Evolutionary conservation across 148 eudicot species (phyloP).

Genomic region (Dysphania ambrosioides): DNA sequence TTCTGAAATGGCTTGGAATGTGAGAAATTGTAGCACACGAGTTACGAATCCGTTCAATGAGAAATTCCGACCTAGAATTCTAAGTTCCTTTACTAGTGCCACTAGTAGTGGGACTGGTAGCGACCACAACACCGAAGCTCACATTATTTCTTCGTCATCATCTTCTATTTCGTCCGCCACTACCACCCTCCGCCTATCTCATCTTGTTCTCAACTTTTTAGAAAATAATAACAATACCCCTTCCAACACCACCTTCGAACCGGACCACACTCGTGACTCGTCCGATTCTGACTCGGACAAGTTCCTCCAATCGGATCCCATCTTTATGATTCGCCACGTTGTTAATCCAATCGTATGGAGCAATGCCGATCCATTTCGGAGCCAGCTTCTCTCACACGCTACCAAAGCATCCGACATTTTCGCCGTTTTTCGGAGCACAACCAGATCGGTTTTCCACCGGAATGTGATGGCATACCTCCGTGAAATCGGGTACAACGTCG

Average conservation of each 20-base stretch:
- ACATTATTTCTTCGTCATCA: slow-evolving; percentile 34
- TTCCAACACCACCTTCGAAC: background rate
- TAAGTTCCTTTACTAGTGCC: slow-evolving; percentile 26
- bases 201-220: slow-evolving; percentile 50
- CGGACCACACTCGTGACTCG: background rate
- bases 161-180: slow-evolving; percentile 14
- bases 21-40: slow-evolving; percentile 30
- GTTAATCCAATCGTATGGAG: slow-evolving; percentile 19
- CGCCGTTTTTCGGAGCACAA: slow-evolving; percentile 22
- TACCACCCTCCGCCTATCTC: slow-evolving; percentile 41
- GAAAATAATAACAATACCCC: slow-evolving; percentile 23
- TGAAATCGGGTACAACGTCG: slow-evolving; percentile 65
- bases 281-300: slow-evolving; percentile 37
- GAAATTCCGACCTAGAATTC: slow-evolving; percentile 44
- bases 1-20: slow-evolving; percentile 40
- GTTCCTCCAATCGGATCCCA: slow-evolving; percentile 26
- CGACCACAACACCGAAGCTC: slow-evolving; percentile 51
- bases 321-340: slow-evolving; percentile 19
- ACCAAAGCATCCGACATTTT: slow-evolving; percentile 37
- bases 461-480: slow-evolving; percentile 66
- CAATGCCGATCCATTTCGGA: slow-evolving; percentile 41
- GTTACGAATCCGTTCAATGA: slow-evolving; percentile 52
- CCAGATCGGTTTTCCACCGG: slow-evolving; percentile 33
- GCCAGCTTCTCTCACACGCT: slow-evolving; percentile 36
- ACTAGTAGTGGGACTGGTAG: slow-evolving; percentile 62